Evolutionary conservation across 768 basidiomycete genomes (phyloP), one percentile per base, ranked within the genome.

Genomic region (Lanmaoa rubissima): DNA sequence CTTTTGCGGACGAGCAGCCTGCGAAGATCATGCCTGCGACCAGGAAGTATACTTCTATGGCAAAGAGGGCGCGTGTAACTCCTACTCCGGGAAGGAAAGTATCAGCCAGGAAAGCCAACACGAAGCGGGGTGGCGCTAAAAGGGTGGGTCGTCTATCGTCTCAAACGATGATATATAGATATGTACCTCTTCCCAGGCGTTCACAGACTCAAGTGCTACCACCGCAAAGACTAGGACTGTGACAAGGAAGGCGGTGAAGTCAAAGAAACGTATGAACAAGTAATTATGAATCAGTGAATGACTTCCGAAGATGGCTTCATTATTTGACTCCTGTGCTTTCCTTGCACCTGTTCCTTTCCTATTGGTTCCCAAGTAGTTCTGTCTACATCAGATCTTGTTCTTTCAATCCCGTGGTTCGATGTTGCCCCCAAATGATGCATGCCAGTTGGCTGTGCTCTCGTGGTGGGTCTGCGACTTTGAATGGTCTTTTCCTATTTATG

Each of bases 11-110:
- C n/a, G 60, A 48, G 19, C 45, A 40, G 1, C 21, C 43, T 39
- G 46, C 43, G 40, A 63, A 59, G 45, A 24, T 42, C n/a, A 41
- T 24, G 26, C 17, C 48, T 4, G 26, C 51, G 24, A 53, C 43
- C 35, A 69, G 49, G 43, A 67, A 61, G 45, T 71, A 71, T 19
- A 54, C 51, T 19, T 71, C 67, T 4, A 45, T 38, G 48, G 62
- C 69, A 47, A 71, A 69, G 60, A 71, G 61, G 32, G 62, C 65
- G 2, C 69, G 58, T 1, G 28, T 61, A 7, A 48, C 43, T 10
- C 47, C 51, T 41, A 12, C n/a, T 42, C 26, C 59, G 17, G 54
- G 59, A 44, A 54, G 59, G 38, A 51, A 47, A 61, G 24, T 48
- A 9, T 43, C 57, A 42, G 36, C 53, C 17, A 57, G 52, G 34